Evolutionary conservation across 2,329 filamentous ascomycete species (phyloP), one percentile per base, ranked within the genome.

Genomic region (Stagonosporopsis chrysanthemi): DNA sequence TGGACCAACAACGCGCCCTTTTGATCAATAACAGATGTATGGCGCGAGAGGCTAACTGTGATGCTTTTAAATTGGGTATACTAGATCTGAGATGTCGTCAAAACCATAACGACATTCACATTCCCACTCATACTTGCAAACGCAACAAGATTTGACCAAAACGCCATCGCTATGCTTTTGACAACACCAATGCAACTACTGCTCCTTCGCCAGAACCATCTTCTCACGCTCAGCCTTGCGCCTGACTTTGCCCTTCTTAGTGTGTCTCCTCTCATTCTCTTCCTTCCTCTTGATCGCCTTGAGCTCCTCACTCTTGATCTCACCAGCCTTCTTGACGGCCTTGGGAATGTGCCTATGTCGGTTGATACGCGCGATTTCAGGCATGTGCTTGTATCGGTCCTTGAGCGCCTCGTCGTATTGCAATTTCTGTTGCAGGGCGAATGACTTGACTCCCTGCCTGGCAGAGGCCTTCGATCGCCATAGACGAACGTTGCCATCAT

Each of bases 231-330:
- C 92, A 63, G 86, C 87, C 76, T 85, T 85, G 68, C 91, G 82
- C 76, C 86, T 85, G 75, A 88, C 82, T 67, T 89, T 86, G 68
- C 91, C 89, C 82, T 95, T 94, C 82, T 90, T 92, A 56, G 87
- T 90, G 77, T 99, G 94, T 77, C 91, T 92, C 65, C 95, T 85
- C 78, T 96, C 91, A 74, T 99, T 99, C 82, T 99, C 95, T 71
- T 97, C 91, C 67, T 88, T 88, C 68, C 91, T 84, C 86, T 96
- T 97, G 76, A 97, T 90, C 31, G 91, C 86, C 77, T 87, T 88
- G 69, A 97, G 77, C 77, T 98, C 95, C 73, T 96, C 92, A 56
- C 81, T 81, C 86, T 99, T 99, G 79, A 98, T 98, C 82, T 97
- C 90, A 45, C 85, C 88, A 4, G 94, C 94, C 86, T 97, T 98